Conservation (phyloP, 2,329 filamentous ascomycete species). For the Penicillium psychrosexuale region DNA sequence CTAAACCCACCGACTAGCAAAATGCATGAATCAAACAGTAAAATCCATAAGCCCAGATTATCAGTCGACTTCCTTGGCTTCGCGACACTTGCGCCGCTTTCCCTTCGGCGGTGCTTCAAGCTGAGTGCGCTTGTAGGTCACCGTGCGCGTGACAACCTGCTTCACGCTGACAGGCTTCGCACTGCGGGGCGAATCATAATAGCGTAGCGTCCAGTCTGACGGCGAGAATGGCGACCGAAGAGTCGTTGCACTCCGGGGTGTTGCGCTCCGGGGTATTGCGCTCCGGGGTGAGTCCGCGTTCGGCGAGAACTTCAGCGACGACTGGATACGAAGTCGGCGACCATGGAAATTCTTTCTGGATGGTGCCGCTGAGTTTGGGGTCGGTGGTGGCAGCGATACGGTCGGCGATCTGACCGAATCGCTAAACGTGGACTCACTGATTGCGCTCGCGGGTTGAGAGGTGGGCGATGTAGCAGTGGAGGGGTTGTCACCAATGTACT, state of each 20-base stretch:
- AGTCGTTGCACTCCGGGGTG: conserved; percentile 46
- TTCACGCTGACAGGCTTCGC: conserved; percentile 68
- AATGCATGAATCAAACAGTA: not conserved
- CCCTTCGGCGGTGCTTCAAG: conserved; percentile 89
- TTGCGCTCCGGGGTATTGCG: conserved; percentile 1
- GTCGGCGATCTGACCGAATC: conserved; percentile 50
- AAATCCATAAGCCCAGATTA: not conserved
- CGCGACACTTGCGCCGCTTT: conserved; percentile 70
- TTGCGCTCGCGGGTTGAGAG: conserved; percentile 41
- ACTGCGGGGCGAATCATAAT: conserved; percentile 59
- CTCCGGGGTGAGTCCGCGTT: conserved; percentile 46
- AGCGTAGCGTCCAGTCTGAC: conserved; percentile 72
- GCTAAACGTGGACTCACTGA: conserved; percentile 43
- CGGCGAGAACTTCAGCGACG: conserved; percentile 62
- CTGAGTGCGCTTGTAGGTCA: conserved; percentile 73
- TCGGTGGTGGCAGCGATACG: conserved; percentile 59
- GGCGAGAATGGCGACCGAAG: conserved; percentile 74
- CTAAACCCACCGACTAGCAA: not conserved
- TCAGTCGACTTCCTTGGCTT: not conserved
- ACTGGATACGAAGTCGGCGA: conserved; percentile 69
- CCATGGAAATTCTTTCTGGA: conserved; percentile 33
- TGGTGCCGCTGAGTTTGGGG: conserved; percentile 57
- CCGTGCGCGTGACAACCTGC: conserved; percentile 90
- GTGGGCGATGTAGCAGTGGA: conserved; percentile 35
- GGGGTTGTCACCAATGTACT: conserved; percentile 30